Conservation (phyloP, 2,329 filamentous ascomycete genomes). For the Sordariomycetes sp. region DNA sequence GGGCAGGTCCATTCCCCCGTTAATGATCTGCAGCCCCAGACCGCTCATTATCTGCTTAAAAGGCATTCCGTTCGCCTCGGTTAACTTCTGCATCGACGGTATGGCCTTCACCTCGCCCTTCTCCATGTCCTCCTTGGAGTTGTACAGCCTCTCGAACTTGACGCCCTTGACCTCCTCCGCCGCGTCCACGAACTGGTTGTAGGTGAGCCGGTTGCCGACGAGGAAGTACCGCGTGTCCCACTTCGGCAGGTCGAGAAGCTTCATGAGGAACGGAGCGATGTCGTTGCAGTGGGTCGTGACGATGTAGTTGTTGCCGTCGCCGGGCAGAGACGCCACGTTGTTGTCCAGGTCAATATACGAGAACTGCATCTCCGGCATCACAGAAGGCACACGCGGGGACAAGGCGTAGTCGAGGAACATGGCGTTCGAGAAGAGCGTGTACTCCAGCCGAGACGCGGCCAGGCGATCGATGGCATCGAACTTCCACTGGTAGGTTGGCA, state of each 20-base stretch:
- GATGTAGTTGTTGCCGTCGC: slow-evolving; percentile 1
- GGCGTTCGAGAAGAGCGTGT: slow-evolving; percentile 18
- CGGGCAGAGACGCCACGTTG: slow-evolving; percentile 1
- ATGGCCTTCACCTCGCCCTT: neutral
- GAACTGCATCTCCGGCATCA: neutral
- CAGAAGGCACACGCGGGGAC: slow-evolving; percentile 18
- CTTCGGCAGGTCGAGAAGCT: neutral
- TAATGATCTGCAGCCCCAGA: slow-evolving; percentile 1
- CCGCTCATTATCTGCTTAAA: neutral
- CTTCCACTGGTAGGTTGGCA: neutral
- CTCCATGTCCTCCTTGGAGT: neutral
- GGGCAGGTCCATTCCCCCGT: neutral
- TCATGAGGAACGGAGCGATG: neutral
- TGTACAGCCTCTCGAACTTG: slow-evolving; percentile 2
- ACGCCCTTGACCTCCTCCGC: slow-evolving; percentile 1
- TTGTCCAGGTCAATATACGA: slow-evolving; percentile 1
- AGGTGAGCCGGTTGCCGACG: slow-evolving; percentile 2
- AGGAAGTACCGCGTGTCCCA: slow-evolving; percentile 1
- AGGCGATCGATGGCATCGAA: neutral
- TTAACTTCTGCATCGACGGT: neutral
- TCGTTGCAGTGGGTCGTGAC: slow-evolving; percentile 1
- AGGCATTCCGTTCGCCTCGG: too few relatives aligned
- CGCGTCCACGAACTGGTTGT: slow-evolving; percentile 3
- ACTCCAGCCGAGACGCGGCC: neutral
- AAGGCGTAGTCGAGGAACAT: slow-evolving; percentile 35